Evolutionary conservation across 352 stramenopile genomes (phyloP), one percentile per base, ranked within the genome.

Genomic region (Globisporangium paddicum): DNA sequence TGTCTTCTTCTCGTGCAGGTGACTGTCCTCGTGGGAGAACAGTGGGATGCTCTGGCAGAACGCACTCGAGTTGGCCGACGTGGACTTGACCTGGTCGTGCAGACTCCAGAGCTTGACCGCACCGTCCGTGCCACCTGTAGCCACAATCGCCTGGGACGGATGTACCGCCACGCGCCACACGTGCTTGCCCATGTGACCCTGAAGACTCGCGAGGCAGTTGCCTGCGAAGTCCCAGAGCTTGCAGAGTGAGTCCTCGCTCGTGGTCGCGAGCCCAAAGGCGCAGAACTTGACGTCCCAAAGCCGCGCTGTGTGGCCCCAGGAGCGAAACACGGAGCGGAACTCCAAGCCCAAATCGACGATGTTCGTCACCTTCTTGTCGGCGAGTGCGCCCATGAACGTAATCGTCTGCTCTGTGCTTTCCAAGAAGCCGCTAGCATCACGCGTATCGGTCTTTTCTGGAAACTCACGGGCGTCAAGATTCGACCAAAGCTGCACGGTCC

Each of bases 201-300:
- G 75, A 41, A 96, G 46, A 32, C 80, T 91, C 38, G 86, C 83
- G 18, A 87, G 51, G 61, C 85, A 96, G 0, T 76, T 64, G 21
- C 86, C 85, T 0, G 64, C 38, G 0, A 77, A 47, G 55, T 75
- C 68, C 86, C 86, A 96, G 19, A 94, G 44, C 55, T 90, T 91
- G 58, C 73, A 87, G 19, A 89, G 58, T 6, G 73, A 79, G 62
- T 96, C 86, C 65, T 96, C 86, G 50, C 86, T 96, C 19, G 77
- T 76, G 3, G 79, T 91, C 1, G 77, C 75, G 10, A 89, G 37
- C 11, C 71, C 68, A 2, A 40, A 23, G 1, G 62, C 56, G 63
- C 74, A 90, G 49, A 94, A 93, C 25, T 79, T 71, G 16, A 92
- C 86, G 61, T 96, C 86, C 86, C 86, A 96, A 47, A 96, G 73